phyloP scores from a whole-genome alignment of 371 early-diverging fungal species.

The Capillidium rhysosporum region DNA sequence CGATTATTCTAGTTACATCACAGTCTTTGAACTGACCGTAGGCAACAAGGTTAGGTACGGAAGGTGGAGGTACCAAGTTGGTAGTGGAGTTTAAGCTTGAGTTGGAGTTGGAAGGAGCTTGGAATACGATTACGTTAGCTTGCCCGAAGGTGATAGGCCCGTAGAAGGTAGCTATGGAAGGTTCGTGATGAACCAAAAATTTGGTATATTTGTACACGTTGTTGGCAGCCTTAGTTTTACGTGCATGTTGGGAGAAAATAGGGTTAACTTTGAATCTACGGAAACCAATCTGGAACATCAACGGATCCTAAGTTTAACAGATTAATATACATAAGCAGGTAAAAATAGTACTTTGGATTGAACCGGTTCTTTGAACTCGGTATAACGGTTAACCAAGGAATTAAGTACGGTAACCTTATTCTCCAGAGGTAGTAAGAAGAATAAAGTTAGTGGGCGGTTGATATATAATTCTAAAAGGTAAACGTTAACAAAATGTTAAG shows the following conservation, averaged over 20 bases:
- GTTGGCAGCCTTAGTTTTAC: conserved; percentile 53
- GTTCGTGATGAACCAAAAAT: conserved; percentile 52
- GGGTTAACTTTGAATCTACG: conserved; percentile 64
- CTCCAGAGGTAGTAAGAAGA: conserved; percentile 79
- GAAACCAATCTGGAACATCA: conserved; percentile 74
- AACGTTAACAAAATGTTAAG: background rate
- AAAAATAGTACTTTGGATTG: conserved; percentile 30
- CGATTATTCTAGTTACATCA: conserved; percentile 70
- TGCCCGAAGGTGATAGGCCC: conserved; percentile 76
- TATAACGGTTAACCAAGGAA: conserved; percentile 45
- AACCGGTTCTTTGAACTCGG: conserved; percentile 47
- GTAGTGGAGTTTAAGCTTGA: conserved; percentile 61
- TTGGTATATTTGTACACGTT: conserved; percentile 89
- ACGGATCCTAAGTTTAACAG: conserved; percentile 42
- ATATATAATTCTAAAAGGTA: background rate
- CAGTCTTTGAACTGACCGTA: conserved; percentile 54
- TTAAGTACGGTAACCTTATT: conserved; percentile 80
- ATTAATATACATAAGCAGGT: background rate
- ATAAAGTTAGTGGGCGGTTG: conserved; percentile 43
- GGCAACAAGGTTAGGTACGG: conserved; percentile 70
- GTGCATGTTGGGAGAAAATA: conserved; percentile 68
- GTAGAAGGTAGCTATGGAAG: conserved; percentile 62
- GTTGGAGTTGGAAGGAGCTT: conserved; percentile 17
- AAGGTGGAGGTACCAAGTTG: conserved; percentile 55
- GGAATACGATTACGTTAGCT: conserved; percentile 52